phyloP scores from a whole-genome alignment of 164 flowering plant species.

The Berberis thunbergii region DNA sequence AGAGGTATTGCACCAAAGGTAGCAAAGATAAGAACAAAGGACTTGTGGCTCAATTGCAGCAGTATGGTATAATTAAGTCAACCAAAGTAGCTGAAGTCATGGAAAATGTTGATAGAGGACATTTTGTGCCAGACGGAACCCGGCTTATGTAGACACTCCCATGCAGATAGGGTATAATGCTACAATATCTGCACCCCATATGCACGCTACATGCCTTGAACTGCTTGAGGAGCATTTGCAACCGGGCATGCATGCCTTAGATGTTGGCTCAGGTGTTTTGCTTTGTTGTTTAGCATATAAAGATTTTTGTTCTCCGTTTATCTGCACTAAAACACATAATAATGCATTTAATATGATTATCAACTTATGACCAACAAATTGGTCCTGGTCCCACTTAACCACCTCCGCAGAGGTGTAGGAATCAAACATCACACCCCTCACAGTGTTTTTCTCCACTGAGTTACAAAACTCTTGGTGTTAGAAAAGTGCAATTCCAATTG shows the following conservation, averaged over 20 bases:
- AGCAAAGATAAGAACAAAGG: constrained; percentile 39
- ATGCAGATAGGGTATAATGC: constrained; percentile 86
- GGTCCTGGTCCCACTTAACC: no score
- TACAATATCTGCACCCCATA: constrained; percentile 97
- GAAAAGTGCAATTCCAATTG: no score
- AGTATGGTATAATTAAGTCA: constrained; percentile 60
- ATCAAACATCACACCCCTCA: no score
- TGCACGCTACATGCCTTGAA: constrained; percentile 92
- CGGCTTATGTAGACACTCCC: constrained; percentile 73
- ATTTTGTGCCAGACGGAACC: constrained; percentile 67
- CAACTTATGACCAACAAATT: no score
- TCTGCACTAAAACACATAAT: not conserved
- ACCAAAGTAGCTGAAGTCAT: constrained; percentile 74
- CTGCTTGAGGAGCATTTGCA: constrained; percentile 69
- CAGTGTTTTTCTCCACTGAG: no score
- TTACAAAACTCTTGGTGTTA: no score
- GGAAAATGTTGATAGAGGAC: constrained; percentile 72
- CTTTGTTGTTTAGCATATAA: not conserved
- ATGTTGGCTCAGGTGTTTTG: constrained; percentile 84
- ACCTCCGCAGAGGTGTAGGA: no score
- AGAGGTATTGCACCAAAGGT: constrained; percentile 46
- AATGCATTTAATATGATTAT: no score
- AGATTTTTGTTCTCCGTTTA: not conserved
- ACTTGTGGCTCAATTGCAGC: constrained; percentile 63
- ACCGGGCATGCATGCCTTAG: constrained; percentile 92